phyloP scores from a whole-genome alignment of 169 alveolate species.

The Plasmodium coatneyi region DNA sequence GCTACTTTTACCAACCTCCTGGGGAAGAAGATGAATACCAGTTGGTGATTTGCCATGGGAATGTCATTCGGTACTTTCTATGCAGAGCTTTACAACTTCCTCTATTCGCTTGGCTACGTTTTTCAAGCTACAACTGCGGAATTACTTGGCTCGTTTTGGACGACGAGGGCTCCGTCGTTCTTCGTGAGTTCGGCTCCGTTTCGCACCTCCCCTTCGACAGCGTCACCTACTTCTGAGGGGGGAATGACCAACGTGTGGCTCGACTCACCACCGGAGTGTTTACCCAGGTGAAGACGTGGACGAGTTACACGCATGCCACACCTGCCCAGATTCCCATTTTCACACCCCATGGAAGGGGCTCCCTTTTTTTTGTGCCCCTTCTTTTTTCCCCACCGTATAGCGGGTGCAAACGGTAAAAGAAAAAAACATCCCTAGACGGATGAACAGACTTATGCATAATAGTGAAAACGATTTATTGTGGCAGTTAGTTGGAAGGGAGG shows the following conservation, averaged over 20 bases:
- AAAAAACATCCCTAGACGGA: background rate
- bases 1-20: slow-evolving; percentile 72
- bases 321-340: background rate
- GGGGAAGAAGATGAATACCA: slow-evolving; percentile 77
- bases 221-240: slow-evolving; percentile 56
- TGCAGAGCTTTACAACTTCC: slow-evolving; percentile 82
- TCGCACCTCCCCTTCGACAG: slow-evolving; percentile 72
- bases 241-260: no score
- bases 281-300: no score
- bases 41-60: slow-evolving; percentile 79
- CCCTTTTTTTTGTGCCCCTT: background rate
- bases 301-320: no score
- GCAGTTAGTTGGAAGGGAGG: background rate
- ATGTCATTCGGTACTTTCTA: slow-evolving; percentile 78
- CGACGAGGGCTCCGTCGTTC: slow-evolving; percentile 70
- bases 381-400: background rate
- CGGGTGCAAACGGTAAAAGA: background rate
- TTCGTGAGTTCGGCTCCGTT: slow-evolving; percentile 74
- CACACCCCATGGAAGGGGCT: background rate
- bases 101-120: slow-evolving; percentile 79
- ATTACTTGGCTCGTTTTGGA: slow-evolving; percentile 77
- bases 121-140: slow-evolving; percentile 79
- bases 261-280: background rate
- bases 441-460: background rate
- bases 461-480: background rate